phyloP scores from a whole-genome alignment of 2,329 filamentous ascomycete species.

The Pezicula radicicola region DNA sequence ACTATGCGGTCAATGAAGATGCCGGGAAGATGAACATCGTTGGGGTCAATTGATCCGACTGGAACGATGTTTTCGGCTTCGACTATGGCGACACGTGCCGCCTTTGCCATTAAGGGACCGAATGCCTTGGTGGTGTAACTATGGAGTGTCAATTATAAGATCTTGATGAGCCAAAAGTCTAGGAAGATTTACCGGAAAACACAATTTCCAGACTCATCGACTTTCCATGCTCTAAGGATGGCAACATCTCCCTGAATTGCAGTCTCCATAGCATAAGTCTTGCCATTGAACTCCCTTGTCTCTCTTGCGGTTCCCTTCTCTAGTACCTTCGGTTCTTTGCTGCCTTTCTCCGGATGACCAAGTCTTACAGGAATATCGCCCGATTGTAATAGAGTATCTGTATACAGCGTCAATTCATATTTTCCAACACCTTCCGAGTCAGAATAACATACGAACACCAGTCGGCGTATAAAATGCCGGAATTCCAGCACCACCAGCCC shows the following conservation, averaged over 20 bases:
- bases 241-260: slow-evolving; percentile 74
- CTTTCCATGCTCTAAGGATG: slow-evolving; percentile 74
- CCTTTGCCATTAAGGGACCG: slow-evolving; percentile 76
- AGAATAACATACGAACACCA: slow-evolving; percentile 53
- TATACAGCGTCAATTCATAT: neutral
- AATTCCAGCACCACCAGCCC: slow-evolving; percentile 72
- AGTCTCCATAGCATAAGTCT: slow-evolving; percentile 73
- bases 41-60: slow-evolving; percentile 67
- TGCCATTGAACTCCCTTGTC: slow-evolving; percentile 69
- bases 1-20: slow-evolving; percentile 83
- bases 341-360: slow-evolving; percentile 46
- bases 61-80: slow-evolving; percentile 84
- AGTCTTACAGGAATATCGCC: slow-evolving; percentile 66
- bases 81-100: slow-evolving; percentile 73
- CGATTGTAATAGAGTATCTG: slow-evolving; percentile 63
- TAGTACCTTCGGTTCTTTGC: slow-evolving; percentile 39
- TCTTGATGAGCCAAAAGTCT: neutral
- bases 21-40: slow-evolving; percentile 74
- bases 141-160: neutral
- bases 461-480: slow-evolving; percentile 81
- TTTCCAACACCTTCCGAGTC: neutral
- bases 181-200: slow-evolving; percentile 60
- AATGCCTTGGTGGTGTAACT: slow-evolving; percentile 74
- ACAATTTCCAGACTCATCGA: slow-evolving; percentile 74
- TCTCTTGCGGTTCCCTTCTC: slow-evolving; percentile 66